Base-by-base conservation (phyloP, 345 rosid species). In the Mangifera indica region DNA sequence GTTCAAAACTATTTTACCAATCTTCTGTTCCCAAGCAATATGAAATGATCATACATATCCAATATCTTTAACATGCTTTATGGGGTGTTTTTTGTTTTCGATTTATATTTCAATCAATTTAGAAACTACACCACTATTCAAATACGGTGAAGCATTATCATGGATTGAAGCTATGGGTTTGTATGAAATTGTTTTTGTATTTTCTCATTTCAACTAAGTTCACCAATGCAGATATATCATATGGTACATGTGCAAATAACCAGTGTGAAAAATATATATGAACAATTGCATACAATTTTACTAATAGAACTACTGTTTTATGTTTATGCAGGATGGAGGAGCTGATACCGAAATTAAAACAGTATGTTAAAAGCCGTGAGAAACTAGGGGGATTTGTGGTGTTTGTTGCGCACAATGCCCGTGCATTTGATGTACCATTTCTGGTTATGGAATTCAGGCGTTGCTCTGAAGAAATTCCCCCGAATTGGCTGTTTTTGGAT, bases 361-460 rank as follows among this genome's bases (percentile, higher is more conserved):
- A 86, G 79, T 95, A 77, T 64, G 79, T 91, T 13, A 42, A 72
- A 70, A 95, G 97, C 78, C 92, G 98, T 11, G 88, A 87, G 76
- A 92, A 89, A 54, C 90, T 87, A 14, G 96, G 82, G 26, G 99
- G 99, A 25, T 82, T 81, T 44, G 81, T 91, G 15, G 37, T 92
- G 79, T 56, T 83, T 25, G 87, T 87, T 6, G 98, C 93, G 75
- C 99, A 95, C 72, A 95, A 95, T 56, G 92, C 91, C 46, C 91
- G 90, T 15, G 0, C 67, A 17, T 95, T 95, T 64, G 99, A 95
- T 49, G 93, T 89, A 25, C 97, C 79, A 18, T 92, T 95, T 76
- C 67, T 95, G 75, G 77, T 79, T 52, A 80, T 78, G 20, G 99
- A 89, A 83, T 92, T 92, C 44, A 63, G 68, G 24, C 97, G 99